Percentiles rank a stretch among this genome's conserved stretches.
These are phyloP conservation scores for Leishmania turanica DNA, from an alignment of 208 protist genomes.

Conservation along the genomic window DNA sequence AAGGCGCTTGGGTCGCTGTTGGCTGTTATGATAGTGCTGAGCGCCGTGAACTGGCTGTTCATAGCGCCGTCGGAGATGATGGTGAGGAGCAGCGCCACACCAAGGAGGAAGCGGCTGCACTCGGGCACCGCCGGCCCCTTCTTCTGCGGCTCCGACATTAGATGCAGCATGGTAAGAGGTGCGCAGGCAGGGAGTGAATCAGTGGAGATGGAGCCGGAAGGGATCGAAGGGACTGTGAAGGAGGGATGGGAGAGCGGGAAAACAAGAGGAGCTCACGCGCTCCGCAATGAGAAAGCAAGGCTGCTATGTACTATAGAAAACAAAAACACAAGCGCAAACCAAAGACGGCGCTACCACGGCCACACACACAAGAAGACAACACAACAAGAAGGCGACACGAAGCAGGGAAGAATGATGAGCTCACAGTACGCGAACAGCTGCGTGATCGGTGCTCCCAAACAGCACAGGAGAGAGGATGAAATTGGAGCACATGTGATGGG, in stretches of 20 bases:
- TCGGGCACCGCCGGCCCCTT: constrained; percentile 15
- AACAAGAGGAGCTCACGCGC: neutral
- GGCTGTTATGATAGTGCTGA: constrained; percentile 59
- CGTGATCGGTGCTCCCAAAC: neutral
- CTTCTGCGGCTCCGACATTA: constrained; percentile 13
- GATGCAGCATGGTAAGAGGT: constrained; percentile 13
- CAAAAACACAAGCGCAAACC: neutral
- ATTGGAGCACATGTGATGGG: neutral
- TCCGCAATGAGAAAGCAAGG: neutral
- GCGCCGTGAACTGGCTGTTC: constrained; percentile 25
- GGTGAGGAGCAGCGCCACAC: constrained; percentile 43
- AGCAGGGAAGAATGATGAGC: neutral
- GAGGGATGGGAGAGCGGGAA: neutral
- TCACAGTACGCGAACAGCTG: too few relatives aligned
- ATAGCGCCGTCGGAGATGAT: constrained; percentile 34
- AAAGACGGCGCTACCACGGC: neutral
- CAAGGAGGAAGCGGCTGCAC: constrained; percentile 34
- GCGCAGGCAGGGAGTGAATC: neutral
- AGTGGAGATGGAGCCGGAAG: neutral
- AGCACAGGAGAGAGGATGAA: neutral
- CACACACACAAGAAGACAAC: neutral
- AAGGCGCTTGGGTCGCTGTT: constrained; percentile 46
- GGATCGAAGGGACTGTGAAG: neutral
- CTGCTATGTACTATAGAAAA: neutral
- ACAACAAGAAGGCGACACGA: neutral